Percentiles rank a stretch among this genome's conserved stretches.
These are phyloP conservation scores for Arabidopsis arenosa DNA, from an alignment of 345 rosid genomes.

Conservation along the genomic window DNA sequence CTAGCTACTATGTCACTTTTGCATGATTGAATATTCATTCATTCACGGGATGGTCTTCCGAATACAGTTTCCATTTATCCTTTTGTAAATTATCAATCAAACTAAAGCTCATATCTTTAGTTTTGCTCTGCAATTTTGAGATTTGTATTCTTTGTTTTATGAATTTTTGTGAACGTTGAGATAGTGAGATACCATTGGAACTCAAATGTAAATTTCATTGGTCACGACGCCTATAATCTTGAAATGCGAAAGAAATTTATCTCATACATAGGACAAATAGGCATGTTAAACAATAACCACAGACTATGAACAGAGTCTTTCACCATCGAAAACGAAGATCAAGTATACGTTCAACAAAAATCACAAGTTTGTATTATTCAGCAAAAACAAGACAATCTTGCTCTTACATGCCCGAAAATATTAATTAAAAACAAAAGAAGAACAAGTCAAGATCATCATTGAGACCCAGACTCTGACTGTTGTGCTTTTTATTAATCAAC, in stretches of 20 bases:
- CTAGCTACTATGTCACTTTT: neutral
- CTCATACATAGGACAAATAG: neutral
- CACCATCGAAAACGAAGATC: conserved; percentile 14
- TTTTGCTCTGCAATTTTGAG: neutral
- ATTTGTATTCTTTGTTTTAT: neutral
- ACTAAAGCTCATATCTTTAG: neutral
- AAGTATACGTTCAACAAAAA: conserved; percentile 34
- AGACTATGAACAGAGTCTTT: conserved; percentile 26
- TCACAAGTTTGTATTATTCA: conserved; percentile 42
- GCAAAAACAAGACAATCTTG: conserved; percentile 41
- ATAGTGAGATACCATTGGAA: neutral
- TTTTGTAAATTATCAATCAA: neutral
- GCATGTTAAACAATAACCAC: neutral
- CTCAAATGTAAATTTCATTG: neutral
- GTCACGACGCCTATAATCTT: neutral
- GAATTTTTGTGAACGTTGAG: neutral
- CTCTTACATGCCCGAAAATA: conserved; percentile 4
- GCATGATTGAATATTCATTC: neutral
- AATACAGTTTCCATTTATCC: neutral
- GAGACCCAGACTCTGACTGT: neutral
- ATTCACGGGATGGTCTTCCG: neutral
- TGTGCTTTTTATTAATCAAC: conserved; percentile 51
- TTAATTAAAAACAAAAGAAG: no score
- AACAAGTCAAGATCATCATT: conserved; percentile 14
- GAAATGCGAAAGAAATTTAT: neutral